A percentile compares a stretch with the other conserved stretches of the same genome.
Conservation (phyloP, 768 basidiomycete genomes). For the Mycena indigotica region DNA sequence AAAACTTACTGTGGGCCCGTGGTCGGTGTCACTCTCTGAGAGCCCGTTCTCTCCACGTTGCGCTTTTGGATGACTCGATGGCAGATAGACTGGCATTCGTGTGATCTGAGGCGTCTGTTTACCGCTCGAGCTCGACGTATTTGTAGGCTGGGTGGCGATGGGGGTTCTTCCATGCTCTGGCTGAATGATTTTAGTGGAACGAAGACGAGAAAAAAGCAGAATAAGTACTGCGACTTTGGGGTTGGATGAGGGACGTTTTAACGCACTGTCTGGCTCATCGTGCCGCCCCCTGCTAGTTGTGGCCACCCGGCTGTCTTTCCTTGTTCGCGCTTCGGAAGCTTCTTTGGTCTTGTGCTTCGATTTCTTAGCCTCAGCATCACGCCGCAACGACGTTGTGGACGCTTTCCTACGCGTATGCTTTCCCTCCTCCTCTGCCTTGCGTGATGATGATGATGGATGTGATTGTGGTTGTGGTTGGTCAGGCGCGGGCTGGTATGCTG, state of each 20-base stretch:
- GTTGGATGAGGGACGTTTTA: background rate
- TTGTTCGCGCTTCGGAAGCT: background rate
- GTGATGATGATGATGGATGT: background rate
- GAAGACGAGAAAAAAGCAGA: background rate
- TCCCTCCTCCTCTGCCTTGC: background rate
- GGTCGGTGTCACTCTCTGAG: constrained; percentile 23
- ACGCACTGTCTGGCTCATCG: background rate
- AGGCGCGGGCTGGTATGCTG: background rate
- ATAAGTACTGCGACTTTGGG: background rate
- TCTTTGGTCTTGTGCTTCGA: constrained; percentile 1
- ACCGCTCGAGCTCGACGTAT: constrained; percentile 21
- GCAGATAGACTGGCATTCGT: constrained; percentile 23
- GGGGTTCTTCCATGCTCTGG: constrained; percentile 12
- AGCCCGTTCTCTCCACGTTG: constrained; percentile 14
- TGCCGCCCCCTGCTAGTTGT: background rate
- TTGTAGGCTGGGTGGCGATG: constrained; percentile 13
- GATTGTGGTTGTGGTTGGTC: background rate
- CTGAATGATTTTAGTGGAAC: background rate
- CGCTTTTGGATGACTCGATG: constrained; percentile 8
- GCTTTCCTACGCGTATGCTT: background rate
- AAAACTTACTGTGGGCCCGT: constrained; percentile 9
- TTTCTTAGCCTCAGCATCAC: background rate
- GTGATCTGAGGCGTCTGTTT: constrained; percentile 21
- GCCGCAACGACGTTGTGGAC: background rate
- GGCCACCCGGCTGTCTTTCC: background rate